Percentiles rank a stretch among this genome's conserved stretches.
These are phyloP conservation scores for Vicia sativa DNA, from an alignment of 306 rosid genomes.

Conservation along the genomic window DNA sequence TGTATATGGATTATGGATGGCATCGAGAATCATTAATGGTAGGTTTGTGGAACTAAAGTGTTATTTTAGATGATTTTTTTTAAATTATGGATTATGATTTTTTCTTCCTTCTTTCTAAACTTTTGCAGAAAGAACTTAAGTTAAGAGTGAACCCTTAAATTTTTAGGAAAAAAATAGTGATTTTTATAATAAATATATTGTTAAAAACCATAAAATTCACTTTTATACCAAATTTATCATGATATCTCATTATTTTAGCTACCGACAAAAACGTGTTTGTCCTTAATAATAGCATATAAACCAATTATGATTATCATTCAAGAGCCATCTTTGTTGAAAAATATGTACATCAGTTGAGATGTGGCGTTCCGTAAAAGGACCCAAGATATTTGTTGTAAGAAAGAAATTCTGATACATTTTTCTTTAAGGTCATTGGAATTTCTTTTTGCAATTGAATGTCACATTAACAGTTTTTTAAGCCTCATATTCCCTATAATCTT, in stretches of 20 bases:
- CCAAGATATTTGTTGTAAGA: not conserved
- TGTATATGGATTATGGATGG: not conserved
- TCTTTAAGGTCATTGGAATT: not conserved
- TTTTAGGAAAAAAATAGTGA: no score
- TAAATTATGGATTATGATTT: no score
- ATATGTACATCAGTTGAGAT: not conserved
- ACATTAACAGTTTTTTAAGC: not conserved
- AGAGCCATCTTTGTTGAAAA: not conserved
- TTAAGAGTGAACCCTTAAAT: no score
- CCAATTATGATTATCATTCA: not conserved
- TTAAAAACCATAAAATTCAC: no score
- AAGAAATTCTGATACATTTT: not conserved
- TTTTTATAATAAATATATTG: no score
- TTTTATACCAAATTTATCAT: no score
- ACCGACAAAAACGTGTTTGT: no score
- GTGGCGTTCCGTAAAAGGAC: not conserved
- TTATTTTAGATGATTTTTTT: not conserved
- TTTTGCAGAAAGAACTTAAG: no score
- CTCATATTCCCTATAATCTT: not conserved
- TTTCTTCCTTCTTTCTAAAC: no score
- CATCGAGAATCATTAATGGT: no score
- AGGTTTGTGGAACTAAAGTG: not conserved
- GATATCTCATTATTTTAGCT: no score
- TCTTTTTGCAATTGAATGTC: constrained; percentile 6
- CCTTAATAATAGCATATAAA: not conserved